phyloP scores from a whole-genome alignment of 352 stramenopile species.

The Phytophthora syringae region DNA sequence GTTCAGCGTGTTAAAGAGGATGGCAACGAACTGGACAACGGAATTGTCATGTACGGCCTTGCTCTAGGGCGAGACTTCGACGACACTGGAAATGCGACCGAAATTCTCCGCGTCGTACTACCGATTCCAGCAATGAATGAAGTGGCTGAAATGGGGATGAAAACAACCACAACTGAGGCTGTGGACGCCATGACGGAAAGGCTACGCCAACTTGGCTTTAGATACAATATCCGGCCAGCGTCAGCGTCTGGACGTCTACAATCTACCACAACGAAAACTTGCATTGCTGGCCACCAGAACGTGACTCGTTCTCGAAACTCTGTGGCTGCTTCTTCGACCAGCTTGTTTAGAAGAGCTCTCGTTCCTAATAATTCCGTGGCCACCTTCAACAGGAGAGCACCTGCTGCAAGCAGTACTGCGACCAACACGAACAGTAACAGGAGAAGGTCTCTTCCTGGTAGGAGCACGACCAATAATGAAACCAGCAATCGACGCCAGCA shows the following conservation, averaged over 20 bases:
- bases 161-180: slow-evolving; percentile 7
- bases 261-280: slow-evolving; percentile 3
- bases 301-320: slow-evolving; percentile 4
- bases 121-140: slow-evolving; percentile 1
- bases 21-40: not conserved
- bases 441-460: slow-evolving; percentile 10
- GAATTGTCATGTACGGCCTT: slow-evolving; percentile 18
- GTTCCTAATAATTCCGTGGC: not conserved
- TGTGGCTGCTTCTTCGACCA: not conserved
- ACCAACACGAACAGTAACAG: slow-evolving; percentile 4
- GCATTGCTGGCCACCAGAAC: not conserved
- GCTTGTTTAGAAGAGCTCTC: not conserved
- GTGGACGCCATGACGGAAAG: slow-evolving; percentile 29
- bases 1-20: slow-evolving; percentile 36
- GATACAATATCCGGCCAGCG: slow-evolving; percentile 26
- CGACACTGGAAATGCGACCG: slow-evolving; percentile 20
- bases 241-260: not conserved
- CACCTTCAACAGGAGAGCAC: slow-evolving; percentile 6
- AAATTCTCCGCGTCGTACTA: slow-evolving; percentile 24
- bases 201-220: slow-evolving; percentile 32
- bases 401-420: slow-evolving; percentile 1
- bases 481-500: slow-evolving; percentile 13
- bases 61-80: slow-evolving; percentile 25
- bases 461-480: not conserved
- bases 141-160: not conserved